Evolutionary conservation across 768 basidiomycete species (phyloP).

Genomic region (Fistulinella prunicolor): DNA sequence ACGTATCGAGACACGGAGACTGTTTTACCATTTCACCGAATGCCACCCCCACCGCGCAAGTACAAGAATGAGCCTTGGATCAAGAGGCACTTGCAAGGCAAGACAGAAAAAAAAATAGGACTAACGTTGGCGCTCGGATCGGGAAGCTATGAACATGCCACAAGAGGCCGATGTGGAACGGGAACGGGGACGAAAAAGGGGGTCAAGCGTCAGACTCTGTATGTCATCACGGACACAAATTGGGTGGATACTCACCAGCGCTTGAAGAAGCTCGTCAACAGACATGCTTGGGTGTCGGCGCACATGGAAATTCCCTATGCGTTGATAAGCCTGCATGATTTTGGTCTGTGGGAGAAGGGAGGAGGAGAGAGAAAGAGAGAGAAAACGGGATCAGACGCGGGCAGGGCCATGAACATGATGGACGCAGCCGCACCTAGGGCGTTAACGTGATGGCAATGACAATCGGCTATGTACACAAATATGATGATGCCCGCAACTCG

Average conservation of each 20-base stretch:
- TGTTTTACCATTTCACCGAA: too few relatives aligned
- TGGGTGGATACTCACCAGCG: constrained; percentile 4
- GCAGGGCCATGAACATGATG: too few relatives aligned
- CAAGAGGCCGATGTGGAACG: too few relatives aligned
- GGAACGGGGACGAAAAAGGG: not conserved
- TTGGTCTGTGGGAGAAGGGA: not conserved
- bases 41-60: too few relatives aligned
- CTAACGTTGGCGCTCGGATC: constrained; percentile 13
- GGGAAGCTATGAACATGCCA: constrained; percentile 10
- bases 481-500: not conserved
- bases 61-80: too few relatives aligned
- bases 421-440: constrained; percentile 63
- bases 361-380: not conserved
- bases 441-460: too few relatives aligned
- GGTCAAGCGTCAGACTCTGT: not conserved
- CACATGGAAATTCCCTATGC: not conserved
- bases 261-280: constrained; percentile 9
- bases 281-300: constrained; percentile 12
- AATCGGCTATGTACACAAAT: too few relatives aligned
- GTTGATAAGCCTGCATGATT: constrained; percentile 10
- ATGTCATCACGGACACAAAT: too few relatives aligned
- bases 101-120: not conserved
- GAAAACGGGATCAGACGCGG: too few relatives aligned
- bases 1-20: constrained; percentile 17
- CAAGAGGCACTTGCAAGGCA: too few relatives aligned